A percentile compares a stretch with the other conserved stretches of the same genome.
These are phyloP conservation scores for Aspergillus vadensis DNA, from an alignment of 2,329 filamentous ascomycete genomes.

Conservation along the genomic window DNA sequence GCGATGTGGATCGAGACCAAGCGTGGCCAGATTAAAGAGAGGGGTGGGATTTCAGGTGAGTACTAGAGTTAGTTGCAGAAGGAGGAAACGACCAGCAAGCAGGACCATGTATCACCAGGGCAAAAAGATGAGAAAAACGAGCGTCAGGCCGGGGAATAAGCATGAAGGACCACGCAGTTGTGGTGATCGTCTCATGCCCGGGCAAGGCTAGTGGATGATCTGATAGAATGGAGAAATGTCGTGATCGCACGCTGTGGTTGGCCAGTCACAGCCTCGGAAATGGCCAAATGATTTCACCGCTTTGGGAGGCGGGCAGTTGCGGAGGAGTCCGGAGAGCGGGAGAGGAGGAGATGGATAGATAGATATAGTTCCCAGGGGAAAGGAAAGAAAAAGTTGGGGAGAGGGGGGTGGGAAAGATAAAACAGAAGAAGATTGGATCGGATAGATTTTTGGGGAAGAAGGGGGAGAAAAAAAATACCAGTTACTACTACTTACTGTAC, in stretches of 20 bases:
- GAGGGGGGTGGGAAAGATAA: not conserved
- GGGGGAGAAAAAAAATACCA: not conserved
- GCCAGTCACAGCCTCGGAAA: constrained; percentile 24
- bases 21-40: constrained; percentile 7
- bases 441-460: not conserved
- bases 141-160: constrained; percentile 13
- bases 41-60: not conserved
- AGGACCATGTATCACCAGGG: constrained; percentile 13
- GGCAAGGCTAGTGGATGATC: constrained; percentile 39
- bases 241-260: constrained; percentile 40
- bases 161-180: constrained; percentile 10
- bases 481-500: no score
- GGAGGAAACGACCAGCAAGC: constrained; percentile 13
- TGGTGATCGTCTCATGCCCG: constrained; percentile 27
- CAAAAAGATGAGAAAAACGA: constrained; percentile 12
- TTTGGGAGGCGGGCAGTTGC: constrained; percentile 7
- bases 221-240: constrained; percentile 49
- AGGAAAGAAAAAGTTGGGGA: not conserved
- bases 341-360: not conserved
- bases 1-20: constrained; percentile 10
- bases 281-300: constrained; percentile 23
- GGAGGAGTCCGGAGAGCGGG: not conserved
- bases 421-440: not conserved
- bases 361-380: not conserved
- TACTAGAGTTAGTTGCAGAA: constrained; percentile 11